Conservation (phyloP, 805 yeast species). For the Candida gorgasii region DNA sequence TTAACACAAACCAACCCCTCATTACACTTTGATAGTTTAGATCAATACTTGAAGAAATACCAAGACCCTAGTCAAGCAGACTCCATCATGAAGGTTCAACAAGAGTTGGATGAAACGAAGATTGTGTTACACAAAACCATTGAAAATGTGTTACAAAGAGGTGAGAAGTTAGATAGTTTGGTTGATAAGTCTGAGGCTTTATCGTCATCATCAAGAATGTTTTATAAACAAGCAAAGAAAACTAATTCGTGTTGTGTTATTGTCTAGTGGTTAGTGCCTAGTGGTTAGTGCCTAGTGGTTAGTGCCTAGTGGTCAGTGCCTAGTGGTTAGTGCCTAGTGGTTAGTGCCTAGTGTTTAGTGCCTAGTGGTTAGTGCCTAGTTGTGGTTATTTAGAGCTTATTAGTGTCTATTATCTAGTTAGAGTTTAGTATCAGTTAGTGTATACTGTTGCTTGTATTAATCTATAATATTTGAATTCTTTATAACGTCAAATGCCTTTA, state of each 20-base stretch:
- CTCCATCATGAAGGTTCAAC: slow-evolving; percentile 94
- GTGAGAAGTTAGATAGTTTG: slow-evolving; percentile 90
- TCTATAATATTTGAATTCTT: slow-evolving; percentile 24
- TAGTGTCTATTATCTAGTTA: too few relatives aligned
- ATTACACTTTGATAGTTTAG: slow-evolving; percentile 60
- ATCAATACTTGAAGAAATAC: slow-evolving; percentile 72
- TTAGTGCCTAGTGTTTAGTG: too few relatives aligned
- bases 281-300: too few relatives aligned
- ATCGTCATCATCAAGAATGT: slow-evolving; percentile 85
- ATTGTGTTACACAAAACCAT: slow-evolving; percentile 94
- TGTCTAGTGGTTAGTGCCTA: slow-evolving; percentile 49
- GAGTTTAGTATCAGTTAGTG: too few relatives aligned
- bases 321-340: too few relatives aligned
- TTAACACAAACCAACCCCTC: slow-evolving; percentile 46
- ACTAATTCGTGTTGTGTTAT: slow-evolving; percentile 83
- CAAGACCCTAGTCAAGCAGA: slow-evolving; percentile 98
- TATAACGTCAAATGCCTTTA: slow-evolving; percentile 88
- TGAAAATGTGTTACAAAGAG: slow-evolving; percentile 91
- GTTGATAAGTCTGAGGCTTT: slow-evolving; percentile 96
- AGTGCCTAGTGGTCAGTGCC: too few relatives aligned
- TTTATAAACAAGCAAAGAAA: slow-evolving; percentile 95
- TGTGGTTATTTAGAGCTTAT: too few relatives aligned
- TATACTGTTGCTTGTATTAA: too few relatives aligned
- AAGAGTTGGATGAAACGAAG: slow-evolving; percentile 96
- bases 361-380: too few relatives aligned